A percentile compares a stretch with the other conserved stretches of the same genome.
These are phyloP conservation scores for Bromus sterilis DNA, from an alignment of 176 grass and related monocot genomes.

Conservation along the genomic window DNA sequence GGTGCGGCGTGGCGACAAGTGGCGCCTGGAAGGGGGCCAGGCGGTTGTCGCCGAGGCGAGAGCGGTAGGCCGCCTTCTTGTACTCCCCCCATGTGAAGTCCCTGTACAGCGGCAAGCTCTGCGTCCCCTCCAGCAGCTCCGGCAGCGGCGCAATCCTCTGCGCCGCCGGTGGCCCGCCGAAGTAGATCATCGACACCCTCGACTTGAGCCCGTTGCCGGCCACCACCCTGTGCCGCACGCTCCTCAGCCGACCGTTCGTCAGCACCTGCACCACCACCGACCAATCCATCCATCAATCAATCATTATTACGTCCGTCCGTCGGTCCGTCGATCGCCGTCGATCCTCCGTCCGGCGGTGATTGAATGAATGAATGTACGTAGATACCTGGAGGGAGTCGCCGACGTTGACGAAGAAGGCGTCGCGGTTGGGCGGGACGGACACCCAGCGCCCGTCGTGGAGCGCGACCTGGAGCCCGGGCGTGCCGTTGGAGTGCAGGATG, in stretches of 20 bases:
- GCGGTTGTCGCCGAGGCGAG: conserved; percentile 70
- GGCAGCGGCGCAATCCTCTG: conserved; percentile 60
- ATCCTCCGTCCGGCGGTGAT: not conserved
- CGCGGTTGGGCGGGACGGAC: conserved; percentile 55
- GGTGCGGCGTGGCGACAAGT: not conserved
- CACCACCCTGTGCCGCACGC: conserved; percentile 73
- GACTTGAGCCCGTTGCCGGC: conserved; percentile 42
- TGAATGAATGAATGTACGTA: not conserved
- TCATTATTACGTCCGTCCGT: too few species aligned
- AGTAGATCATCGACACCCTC: conserved; percentile 81
- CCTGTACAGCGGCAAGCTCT: conserved; percentile 42
- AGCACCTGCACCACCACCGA: conserved; percentile 30
- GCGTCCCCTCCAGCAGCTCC: conserved; percentile 46
- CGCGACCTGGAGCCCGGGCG: conserved; percentile 56
- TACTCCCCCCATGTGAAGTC: conserved; percentile 90
- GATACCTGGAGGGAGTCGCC: conserved; percentile 76
- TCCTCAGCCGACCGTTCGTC: conserved; percentile 75
- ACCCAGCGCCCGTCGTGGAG: conserved; percentile 61
- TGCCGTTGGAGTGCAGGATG: conserved; percentile 60
- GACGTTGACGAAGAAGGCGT: conserved; percentile 75
- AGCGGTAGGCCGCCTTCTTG: conserved; percentile 73
- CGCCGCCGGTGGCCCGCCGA: conserved; percentile 55
- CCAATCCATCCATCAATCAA: too few species aligned
- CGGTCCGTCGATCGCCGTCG: not conserved
- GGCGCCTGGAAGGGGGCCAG: conserved; percentile 57